Percentiles rank a stretch among this genome's conserved stretches.
phyloP scores from a whole-genome alignment of 1,284 basidiomycete species.

The Ceratobasidium sp. region DNA sequence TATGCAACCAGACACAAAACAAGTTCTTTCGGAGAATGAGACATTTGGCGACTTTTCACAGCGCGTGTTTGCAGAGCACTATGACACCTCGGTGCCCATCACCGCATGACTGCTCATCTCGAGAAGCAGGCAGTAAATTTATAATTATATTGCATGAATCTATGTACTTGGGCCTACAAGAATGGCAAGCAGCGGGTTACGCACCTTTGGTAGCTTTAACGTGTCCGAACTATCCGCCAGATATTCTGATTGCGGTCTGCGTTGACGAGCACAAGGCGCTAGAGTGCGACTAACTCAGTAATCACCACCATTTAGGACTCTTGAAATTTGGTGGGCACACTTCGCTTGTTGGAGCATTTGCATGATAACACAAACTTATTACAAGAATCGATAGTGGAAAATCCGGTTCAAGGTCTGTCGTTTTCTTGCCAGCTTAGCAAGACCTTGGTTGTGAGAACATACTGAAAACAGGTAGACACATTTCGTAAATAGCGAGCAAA shows the following conservation, averaged over 20 bases:
- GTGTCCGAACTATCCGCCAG: no score
- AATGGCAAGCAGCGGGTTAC: neutral
- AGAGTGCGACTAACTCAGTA: neutral
- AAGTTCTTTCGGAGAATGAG: constrained; percentile 68
- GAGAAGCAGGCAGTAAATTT: neutral
- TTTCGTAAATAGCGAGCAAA: constrained; percentile 37
- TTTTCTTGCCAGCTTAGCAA: constrained; percentile 13
- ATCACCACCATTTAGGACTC: neutral
- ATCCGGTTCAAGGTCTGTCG: constrained; percentile 10
- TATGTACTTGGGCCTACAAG: constrained; percentile 2
- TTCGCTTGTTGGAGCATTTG: neutral
- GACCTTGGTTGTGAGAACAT: constrained; percentile 6
- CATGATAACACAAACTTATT: constrained; percentile 4
- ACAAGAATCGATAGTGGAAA: neutral
- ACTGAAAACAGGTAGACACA: constrained; percentile 23
- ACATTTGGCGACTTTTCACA: constrained; percentile 92
- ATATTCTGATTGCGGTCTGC: no score
- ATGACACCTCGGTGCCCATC: constrained; percentile 49
- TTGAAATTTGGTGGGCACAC: neutral
- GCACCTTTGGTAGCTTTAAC: neutral
- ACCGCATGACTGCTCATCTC: constrained; percentile 16
- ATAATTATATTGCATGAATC: constrained; percentile 6
- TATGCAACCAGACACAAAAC: constrained; percentile 88
- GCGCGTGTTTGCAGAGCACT: constrained; percentile 81
- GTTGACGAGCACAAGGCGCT: neutral